phyloP scores from a whole-genome alignment of 768 basidiomycete genomes.

The Boletus vinaceobasis region DNA sequence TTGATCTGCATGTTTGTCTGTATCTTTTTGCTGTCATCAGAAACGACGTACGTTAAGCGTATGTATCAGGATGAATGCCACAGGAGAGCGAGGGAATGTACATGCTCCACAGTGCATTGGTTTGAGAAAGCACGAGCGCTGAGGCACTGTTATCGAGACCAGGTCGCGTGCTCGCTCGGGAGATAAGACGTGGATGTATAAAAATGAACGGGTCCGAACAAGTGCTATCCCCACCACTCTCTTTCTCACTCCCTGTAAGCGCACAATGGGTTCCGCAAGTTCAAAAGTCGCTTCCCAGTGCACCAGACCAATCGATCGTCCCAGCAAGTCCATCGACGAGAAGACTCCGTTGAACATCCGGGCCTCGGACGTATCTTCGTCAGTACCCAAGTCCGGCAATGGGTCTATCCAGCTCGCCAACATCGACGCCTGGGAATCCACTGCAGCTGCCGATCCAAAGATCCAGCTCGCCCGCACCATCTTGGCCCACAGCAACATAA shows the following conservation, averaged over 20 bases:
- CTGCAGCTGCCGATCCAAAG: constrained; percentile 54
- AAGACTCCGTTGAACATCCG: constrained; percentile 9
- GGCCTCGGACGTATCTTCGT: neutral
- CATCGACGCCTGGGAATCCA: constrained; percentile 65
- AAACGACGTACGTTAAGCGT: neutral
- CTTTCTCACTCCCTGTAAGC: constrained; percentile 1
- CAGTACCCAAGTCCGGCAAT: constrained; percentile 42
- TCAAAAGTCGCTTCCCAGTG: constrained; percentile 25
- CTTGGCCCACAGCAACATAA: constrained; percentile 66
- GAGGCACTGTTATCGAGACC: neutral
- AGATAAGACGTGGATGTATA: constrained; percentile 24
- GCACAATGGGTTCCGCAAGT: constrained; percentile 23
- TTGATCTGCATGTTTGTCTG: neutral
- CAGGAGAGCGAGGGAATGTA: neutral
- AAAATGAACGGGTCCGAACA: constrained; percentile 18
- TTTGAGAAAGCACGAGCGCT: neutral
- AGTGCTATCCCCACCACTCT: constrained; percentile 7
- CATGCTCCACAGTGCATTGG: neutral
- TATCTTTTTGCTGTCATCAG: neutral
- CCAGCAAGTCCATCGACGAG: constrained; percentile 24
- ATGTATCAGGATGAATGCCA: neutral
- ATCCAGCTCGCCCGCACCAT: constrained; percentile 73
- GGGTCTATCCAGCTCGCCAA: constrained; percentile 60
- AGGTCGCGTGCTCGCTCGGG: constrained; percentile 10
- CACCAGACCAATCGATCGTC: constrained; percentile 15